These are phyloP conservation scores for Aureoboletus auriporus DNA, from an alignment of 768 basidiomycete genomes.

Conservation along the genomic window DNA sequence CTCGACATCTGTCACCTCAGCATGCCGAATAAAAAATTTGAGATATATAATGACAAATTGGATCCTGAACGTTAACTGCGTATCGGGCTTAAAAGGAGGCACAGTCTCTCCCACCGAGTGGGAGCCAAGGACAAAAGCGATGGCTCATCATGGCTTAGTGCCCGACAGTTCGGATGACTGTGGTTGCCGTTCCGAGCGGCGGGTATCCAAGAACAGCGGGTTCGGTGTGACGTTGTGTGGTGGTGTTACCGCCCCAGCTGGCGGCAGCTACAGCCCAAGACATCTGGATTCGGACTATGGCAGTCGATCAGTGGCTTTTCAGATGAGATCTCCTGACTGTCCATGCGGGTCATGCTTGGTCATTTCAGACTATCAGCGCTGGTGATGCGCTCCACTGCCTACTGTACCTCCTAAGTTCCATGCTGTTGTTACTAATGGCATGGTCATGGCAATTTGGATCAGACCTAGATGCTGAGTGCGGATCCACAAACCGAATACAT, in stretches of 20 bases:
- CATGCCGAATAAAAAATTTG: constrained; percentile 9
- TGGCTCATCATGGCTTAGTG: constrained; percentile 13
- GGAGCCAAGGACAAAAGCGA: constrained; percentile 14
- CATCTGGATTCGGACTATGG: constrained; percentile 5
- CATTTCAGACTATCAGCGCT: neutral
- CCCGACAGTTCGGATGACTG: constrained; percentile 8
- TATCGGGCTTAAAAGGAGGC: neutral
- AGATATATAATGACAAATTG: neutral
- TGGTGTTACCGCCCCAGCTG: neutral
- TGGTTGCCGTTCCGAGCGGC: constrained; percentile 8
- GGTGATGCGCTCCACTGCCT: neutral
- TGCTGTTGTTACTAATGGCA: neutral
- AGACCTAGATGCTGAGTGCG: neutral
- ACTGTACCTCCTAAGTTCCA: neutral
- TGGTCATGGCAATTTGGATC: neutral
- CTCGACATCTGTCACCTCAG: neutral
- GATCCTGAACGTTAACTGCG: constrained; percentile 6
- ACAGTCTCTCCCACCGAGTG: constrained; percentile 10
- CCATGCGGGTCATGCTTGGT: neutral
- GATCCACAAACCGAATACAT: constrained; percentile 1
- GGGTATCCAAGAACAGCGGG: neutral
- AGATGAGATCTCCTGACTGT: neutral
- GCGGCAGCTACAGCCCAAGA: neutral
- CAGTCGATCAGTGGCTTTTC: neutral
- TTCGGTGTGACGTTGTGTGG: constrained; percentile 3